These are phyloP conservation scores for Rhizopogon vulgaris DNA, from an alignment of 768 basidiomycete genomes.

Conservation along the genomic window DNA sequence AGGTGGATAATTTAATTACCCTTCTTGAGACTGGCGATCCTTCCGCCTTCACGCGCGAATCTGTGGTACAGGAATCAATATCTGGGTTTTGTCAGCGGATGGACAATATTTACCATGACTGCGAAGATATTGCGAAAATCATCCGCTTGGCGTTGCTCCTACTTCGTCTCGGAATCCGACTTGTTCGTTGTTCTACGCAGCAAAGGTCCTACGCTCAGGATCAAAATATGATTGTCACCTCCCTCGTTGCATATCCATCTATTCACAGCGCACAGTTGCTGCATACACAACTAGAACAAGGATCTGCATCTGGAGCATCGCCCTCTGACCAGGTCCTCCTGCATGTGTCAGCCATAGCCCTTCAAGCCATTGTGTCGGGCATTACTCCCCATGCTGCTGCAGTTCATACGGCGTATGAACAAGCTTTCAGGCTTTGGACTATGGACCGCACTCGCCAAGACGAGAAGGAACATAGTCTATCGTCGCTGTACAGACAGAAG, in stretches of 20 bases:
- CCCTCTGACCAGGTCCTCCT: conserved; percentile 43
- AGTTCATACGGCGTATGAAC: conserved; percentile 56
- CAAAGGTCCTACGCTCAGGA: conserved; percentile 6
- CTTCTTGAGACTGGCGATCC: conserved; percentile 31
- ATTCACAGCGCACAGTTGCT: conserved; percentile 35
- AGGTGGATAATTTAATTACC: conserved; percentile 42
- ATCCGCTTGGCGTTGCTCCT: conserved; percentile 61
- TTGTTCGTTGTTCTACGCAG: conserved; percentile 30
- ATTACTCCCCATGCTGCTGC: conserved; percentile 1
- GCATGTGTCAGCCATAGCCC: conserved; percentile 38
- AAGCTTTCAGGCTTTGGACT: conserved; percentile 75
- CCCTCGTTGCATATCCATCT: conserved; percentile 51
- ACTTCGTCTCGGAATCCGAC: conserved; percentile 67
- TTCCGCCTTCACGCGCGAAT: conserved; percentile 48
- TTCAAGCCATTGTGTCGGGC: conserved; percentile 9
- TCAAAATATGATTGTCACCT: conserved; percentile 18
- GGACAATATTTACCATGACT: conserved; percentile 58
- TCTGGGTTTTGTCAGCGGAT: conserved; percentile 73
- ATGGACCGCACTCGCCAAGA: conserved; percentile 69
- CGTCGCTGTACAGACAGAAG: conserved; percentile 71
- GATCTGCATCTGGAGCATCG: conserved; percentile 21
- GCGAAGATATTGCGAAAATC: conserved; percentile 62
- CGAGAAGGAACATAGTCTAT: conserved; percentile 54
- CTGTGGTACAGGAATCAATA: conserved; percentile 73
- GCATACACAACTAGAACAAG: conserved; percentile 16